These are phyloP conservation scores for Hygrocybe punicea DNA, from an alignment of 768 basidiomycete genomes.

Conservation along the genomic window DNA sequence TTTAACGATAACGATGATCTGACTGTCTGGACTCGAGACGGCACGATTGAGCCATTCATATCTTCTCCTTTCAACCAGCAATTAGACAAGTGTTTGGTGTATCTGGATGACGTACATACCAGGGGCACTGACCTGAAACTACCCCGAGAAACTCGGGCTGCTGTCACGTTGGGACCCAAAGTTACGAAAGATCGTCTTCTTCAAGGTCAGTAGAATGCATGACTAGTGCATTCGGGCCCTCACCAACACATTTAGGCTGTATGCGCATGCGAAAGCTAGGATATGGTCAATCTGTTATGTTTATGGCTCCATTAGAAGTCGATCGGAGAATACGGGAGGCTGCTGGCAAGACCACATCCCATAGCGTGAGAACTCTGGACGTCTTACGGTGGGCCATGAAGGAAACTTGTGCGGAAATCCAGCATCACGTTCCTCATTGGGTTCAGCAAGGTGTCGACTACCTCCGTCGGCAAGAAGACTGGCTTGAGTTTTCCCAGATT, in stretches of 20 bases:
- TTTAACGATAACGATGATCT: constrained; percentile 37
- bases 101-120: constrained; percentile 53
- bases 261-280: constrained; percentile 55
- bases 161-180: constrained; percentile 49
- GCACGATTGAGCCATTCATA: constrained; percentile 31
- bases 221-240: neutral
- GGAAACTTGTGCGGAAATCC: constrained; percentile 43
- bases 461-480: constrained; percentile 21
- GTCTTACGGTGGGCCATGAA: constrained; percentile 45
- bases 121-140: constrained; percentile 54
- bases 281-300: constrained; percentile 45
- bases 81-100: constrained; percentile 41
- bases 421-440: constrained; percentile 42
- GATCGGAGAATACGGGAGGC: constrained; percentile 35
- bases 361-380: constrained; percentile 25
- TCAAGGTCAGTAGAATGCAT: constrained; percentile 38
- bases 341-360: constrained; percentile 7
- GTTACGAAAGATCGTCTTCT: constrained; percentile 51
- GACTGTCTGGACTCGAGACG: constrained; percentile 36
- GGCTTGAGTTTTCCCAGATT: constrained; percentile 8
- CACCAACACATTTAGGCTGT: constrained; percentile 37
- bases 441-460: constrained; percentile 39
- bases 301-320: constrained; percentile 45
- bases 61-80: constrained; percentile 39
- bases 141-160: constrained; percentile 33